Evolutionary conservation across 1,139 yeast genomes (phyloP).

Genomic region (Geotrichum phurueaensis): DNA sequence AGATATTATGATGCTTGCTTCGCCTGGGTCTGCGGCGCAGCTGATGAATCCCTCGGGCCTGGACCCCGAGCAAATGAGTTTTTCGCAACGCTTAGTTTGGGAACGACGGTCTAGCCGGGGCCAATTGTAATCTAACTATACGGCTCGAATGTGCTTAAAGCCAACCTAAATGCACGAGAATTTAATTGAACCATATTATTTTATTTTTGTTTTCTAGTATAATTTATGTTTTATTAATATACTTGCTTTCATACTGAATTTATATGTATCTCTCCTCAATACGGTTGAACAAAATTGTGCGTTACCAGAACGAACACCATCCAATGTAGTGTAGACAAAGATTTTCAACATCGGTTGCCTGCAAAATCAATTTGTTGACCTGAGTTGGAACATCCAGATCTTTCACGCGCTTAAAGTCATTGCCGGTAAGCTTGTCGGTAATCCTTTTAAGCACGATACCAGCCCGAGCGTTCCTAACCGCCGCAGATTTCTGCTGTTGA

Average conservation of each 20-base stretch:
- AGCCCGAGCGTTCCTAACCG: slow-evolving; percentile 80
- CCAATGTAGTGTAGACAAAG: slow-evolving; percentile 96
- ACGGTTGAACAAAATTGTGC: neutral
- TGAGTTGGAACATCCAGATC: slow-evolving; percentile 82
- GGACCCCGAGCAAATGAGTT: slow-evolving; percentile 19
- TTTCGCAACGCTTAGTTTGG: slow-evolving; percentile 17
- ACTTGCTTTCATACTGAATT: too few relatives aligned
- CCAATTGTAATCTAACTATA: neutral
- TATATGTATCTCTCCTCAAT: neutral
- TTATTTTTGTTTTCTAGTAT: neutral
- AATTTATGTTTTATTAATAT: neutral
- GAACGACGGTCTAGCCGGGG: slow-evolving; percentile 14
- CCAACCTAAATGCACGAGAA: neutral
- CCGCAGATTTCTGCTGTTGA: slow-evolving; percentile 51
- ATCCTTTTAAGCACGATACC: slow-evolving; percentile 84
- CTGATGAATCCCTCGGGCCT: slow-evolving; percentile 5
- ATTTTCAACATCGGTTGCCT: slow-evolving; percentile 94
- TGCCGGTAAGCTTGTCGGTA: slow-evolving; percentile 87
- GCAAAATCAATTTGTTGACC: slow-evolving; percentile 89
- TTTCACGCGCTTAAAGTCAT: slow-evolving; percentile 70
- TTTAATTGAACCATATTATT: neutral
- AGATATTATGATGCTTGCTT: slow-evolving; percentile 13
- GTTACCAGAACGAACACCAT: slow-evolving; percentile 97
- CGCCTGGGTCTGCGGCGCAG: slow-evolving; percentile 15
- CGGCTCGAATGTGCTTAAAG: neutral